A percentile compares a stretch with the other conserved stretches of the same genome.
phyloP scores from a whole-genome alignment of 345 rosid genomes.

The Xanthoceras sorbifolium region DNA sequence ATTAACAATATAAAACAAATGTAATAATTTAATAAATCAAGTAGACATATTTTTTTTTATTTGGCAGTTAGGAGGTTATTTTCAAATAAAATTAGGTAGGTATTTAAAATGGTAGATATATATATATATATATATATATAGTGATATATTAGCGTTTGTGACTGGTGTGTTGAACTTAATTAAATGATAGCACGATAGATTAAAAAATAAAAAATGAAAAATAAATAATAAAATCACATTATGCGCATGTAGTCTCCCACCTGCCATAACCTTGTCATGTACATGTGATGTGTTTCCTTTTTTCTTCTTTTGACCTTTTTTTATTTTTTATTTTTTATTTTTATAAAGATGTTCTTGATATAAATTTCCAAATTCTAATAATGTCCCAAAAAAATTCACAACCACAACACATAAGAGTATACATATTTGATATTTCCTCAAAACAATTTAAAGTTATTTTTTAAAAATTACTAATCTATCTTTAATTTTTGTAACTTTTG shows the following conservation, averaged over 20 bases:
- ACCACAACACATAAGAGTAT: too few species aligned
- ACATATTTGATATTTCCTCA: too few species aligned
- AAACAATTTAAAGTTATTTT: too few species aligned
- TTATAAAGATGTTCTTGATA: background rate
- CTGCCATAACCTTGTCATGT: background rate
- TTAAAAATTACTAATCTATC: too few species aligned
- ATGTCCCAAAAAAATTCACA: too few species aligned
- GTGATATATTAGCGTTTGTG: background rate
- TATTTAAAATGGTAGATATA: background rate
- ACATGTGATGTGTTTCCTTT: background rate
- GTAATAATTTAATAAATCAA: too few species aligned
- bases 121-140: too few species aligned
- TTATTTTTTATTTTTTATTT: background rate
- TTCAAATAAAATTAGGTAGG: background rate
- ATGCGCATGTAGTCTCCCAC: background rate
- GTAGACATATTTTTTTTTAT: background rate
- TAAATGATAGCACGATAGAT: background rate
- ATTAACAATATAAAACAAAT: background rate
- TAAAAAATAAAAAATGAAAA: background rate
- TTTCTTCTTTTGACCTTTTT: background rate
- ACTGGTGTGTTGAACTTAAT: background rate
- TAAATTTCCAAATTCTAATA: too few species aligned
- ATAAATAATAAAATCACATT: background rate
- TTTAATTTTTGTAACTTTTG: too few species aligned
- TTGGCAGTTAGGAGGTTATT: background rate